These are phyloP conservation scores for Nidularia pulvinata DNA, from an alignment of 768 basidiomycete genomes.

Conservation along the genomic window DNA sequence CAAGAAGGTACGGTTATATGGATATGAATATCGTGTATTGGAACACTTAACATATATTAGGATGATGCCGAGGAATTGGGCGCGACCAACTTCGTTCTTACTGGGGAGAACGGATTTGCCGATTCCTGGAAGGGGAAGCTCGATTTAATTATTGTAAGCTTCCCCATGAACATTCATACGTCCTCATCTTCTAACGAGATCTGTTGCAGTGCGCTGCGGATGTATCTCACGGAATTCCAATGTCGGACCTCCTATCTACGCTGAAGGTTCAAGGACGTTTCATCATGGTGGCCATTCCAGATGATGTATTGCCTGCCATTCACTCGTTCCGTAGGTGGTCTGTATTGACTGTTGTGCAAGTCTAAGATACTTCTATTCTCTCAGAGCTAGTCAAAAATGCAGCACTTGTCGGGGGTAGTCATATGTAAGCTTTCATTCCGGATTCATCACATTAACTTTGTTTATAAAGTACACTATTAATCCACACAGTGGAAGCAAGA, in stretches of 20 bases:
- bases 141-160: slow-evolving; percentile 47
- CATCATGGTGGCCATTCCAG: slow-evolving; percentile 58
- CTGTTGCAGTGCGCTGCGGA: slow-evolving; percentile 28
- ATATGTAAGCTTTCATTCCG: slow-evolving; percentile 14
- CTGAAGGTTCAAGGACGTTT: slow-evolving; percentile 54
- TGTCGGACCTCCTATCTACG: slow-evolving; percentile 34
- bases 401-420: slow-evolving; percentile 23
- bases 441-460: slow-evolving; percentile 3
- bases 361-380: background rate
- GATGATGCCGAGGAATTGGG: slow-evolving; percentile 60
- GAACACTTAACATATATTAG: slow-evolving; percentile 6
- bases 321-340: slow-evolving; percentile 18
- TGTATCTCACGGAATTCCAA: slow-evolving; percentile 21
- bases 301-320: slow-evolving; percentile 40
- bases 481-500: slow-evolving; percentile 60
- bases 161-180: background rate
- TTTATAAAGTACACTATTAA: slow-evolving; percentile 22
- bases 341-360: slow-evolving; percentile 17
- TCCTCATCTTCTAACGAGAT: background rate
- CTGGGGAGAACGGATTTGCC: slow-evolving; percentile 38
- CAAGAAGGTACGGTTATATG: slow-evolving; percentile 31
- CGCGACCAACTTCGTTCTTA: slow-evolving; percentile 51
- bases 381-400: slow-evolving; percentile 20
- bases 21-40: background rate
- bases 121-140: slow-evolving; percentile 33